Conservation (phyloP, 2,329 filamentous ascomycete genomes). For the Aspergillus sp. region DNA sequence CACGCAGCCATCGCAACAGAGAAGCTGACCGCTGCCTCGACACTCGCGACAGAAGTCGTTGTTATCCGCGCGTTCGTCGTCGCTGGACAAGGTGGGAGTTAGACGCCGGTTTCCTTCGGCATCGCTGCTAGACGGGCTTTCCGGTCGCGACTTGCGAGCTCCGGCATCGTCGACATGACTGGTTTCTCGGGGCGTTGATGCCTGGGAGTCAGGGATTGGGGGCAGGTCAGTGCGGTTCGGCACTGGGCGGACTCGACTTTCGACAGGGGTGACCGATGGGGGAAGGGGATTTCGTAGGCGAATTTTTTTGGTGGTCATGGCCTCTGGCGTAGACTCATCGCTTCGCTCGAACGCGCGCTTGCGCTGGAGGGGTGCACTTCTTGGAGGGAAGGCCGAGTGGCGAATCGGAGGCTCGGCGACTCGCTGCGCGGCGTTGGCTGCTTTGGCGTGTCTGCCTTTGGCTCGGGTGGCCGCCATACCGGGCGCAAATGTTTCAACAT, state of each 20-base stretch:
- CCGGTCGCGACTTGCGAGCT: conserved; percentile 9
- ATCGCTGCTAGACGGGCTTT: conserved; percentile 22
- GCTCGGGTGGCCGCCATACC: conserved; percentile 18
- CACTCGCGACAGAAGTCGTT: conserved; percentile 90
- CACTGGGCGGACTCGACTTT: conserved; percentile 24
- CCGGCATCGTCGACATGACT: background rate
- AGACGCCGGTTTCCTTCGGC: conserved; percentile 25
- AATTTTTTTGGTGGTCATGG: conserved; percentile 26
- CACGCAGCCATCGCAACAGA: conserved; percentile 92
- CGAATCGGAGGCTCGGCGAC: conserved; percentile 7
- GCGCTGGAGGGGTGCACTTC: conserved; percentile 25
- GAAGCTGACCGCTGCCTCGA: conserved; percentile 75
- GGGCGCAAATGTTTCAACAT: conserved; percentile 33
- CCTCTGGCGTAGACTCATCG: conserved; percentile 28
- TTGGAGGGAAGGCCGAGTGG: conserved; percentile 20
- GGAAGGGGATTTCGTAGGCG: conserved; percentile 23
- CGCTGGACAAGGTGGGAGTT: conserved; percentile 14
- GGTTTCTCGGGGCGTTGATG: conserved; percentile 10
- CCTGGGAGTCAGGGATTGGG: conserved; percentile 9
- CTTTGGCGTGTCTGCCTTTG: conserved; percentile 26
- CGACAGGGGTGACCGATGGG: conserved; percentile 17
- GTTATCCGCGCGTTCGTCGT: conserved; percentile 58
- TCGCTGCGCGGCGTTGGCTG: conserved; percentile 20
- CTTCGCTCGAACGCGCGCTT: conserved; percentile 30
- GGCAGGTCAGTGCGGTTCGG: conserved; percentile 16